Evolutionary conservation across 306 rosid genomes (phyloP), one percentile per base, ranked within the genome.

Genomic region (Quercus rubra): DNA sequence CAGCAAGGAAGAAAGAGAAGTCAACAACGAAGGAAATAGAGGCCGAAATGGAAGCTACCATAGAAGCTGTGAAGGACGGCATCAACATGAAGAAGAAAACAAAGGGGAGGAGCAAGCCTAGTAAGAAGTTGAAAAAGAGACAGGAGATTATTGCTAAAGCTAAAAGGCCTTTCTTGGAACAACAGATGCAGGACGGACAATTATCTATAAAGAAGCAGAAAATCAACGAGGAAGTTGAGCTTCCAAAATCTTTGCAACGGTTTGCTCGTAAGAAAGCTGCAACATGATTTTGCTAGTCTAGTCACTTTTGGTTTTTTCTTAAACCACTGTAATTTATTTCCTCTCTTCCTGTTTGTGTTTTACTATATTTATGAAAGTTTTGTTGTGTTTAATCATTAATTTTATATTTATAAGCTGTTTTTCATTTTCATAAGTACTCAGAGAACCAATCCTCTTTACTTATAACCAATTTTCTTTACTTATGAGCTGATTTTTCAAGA

Each of bases 31-130:
- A 83, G 81, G 94, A 90, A 82, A 88, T 71, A 74, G 96, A 86
- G 70, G 87, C 84, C 1, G 96, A 92, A 82, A 81, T 85, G 84
- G 99, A 92, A 64, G 91, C 87, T 13, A 93, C 93, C 5, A 8
- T 89, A 46, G 98, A 92, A 80, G 90, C 77, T 46, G 90, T 79
- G 3, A 90, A 92, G 88, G 87, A 83, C 77, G 77, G 82, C 78
- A 77, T 55, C 35, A 82, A 83, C 55, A 73, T 86, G 78, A 95
- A 91, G 90, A 92, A 89, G 20, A 95, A 95, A 83, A 90, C 98
- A 9, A 95, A 95, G 84, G 99, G 99, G 74, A 87, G 97, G 85
- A 95, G 82, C 77, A 92, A 92, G 80, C 85, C 94, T 1, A 89
- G 91, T 73, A 95, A 88, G 84, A 81, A 5, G 86, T 15, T 61